Percentiles rank a stretch among this genome's conserved stretches.
phyloP scores from a whole-genome alignment of 2,329 filamentous ascomycete genomes.

The Samsoniella hepiali region DNA sequence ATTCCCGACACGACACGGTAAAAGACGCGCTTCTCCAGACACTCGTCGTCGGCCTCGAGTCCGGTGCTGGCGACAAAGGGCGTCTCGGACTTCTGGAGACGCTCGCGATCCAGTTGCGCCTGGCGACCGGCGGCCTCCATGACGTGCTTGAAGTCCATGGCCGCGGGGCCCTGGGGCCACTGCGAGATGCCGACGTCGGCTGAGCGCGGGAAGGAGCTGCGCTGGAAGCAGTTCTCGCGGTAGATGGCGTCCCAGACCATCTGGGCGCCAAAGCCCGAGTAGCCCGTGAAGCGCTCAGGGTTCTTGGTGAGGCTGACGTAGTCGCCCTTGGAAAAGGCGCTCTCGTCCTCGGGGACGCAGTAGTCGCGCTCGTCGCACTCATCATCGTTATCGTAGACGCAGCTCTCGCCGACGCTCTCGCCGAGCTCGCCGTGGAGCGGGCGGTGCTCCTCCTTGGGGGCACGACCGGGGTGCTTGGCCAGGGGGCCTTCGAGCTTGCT shows the following conservation, averaged over 20 bases:
- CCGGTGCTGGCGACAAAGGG: slow-evolving; percentile 61
- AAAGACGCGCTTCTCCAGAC: slow-evolving; percentile 97
- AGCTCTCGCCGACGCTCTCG: slow-evolving; percentile 87
- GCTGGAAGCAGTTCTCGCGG: slow-evolving; percentile 91
- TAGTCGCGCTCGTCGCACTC: slow-evolving; percentile 97
- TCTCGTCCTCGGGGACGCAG: slow-evolving; percentile 93
- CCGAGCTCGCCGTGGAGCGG: slow-evolving; percentile 82
- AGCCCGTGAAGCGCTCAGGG: slow-evolving; percentile 93
- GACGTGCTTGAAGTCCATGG: slow-evolving; percentile 59
- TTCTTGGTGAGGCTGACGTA: slow-evolving; percentile 94
- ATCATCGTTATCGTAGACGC: slow-evolving; percentile 95
- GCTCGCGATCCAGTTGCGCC: slow-evolving; percentile 55
- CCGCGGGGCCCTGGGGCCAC: slow-evolving; percentile 49
- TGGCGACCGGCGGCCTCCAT: slow-evolving; percentile 58
- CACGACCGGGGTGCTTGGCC: slow-evolving; percentile 80
- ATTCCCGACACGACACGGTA: slow-evolving; percentile 93
- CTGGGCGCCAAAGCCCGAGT: slow-evolving; percentile 76
- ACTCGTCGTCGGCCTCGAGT: slow-evolving; percentile 82
- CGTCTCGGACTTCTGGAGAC: slow-evolving; percentile 45
- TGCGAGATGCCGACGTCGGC: slow-evolving; percentile 49
- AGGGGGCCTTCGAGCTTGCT: slow-evolving; percentile 89
- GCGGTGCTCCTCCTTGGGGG: slow-evolving; percentile 66
- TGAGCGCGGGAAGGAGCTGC: slow-evolving; percentile 59
- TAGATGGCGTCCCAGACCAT: slow-evolving; percentile 98
- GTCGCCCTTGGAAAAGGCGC: slow-evolving; percentile 80